Percentiles rank a stretch among this genome's conserved stretches.
These are phyloP conservation scores for Chaetomium olivaceum DNA, from an alignment of 2,329 filamentous ascomycete genomes.

Conservation along the genomic window DNA sequence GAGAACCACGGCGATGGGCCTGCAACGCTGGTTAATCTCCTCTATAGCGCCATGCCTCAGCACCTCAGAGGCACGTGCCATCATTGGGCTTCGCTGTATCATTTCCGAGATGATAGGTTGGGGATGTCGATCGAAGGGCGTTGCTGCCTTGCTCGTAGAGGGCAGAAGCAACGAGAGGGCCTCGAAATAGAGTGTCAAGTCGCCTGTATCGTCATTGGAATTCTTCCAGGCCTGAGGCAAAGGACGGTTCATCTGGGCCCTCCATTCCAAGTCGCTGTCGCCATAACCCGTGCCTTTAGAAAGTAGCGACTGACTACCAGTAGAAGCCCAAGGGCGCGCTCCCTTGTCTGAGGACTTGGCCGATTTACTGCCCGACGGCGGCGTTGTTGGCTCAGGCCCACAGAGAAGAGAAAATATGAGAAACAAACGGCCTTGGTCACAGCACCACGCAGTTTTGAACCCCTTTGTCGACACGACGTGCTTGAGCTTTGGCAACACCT, in stretches of 20 bases:
- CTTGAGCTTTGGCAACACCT: background rate
- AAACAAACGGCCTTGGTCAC: slow-evolving; percentile 31
- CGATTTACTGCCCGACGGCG: background rate
- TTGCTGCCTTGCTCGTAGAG: background rate
- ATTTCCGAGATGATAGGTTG: slow-evolving; percentile 25
- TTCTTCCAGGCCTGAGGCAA: background rate
- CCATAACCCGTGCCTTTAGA: slow-evolving; percentile 32
- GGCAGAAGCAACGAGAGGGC: slow-evolving; percentile 23
- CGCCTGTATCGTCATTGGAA: background rate
- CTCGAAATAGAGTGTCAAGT: slow-evolving; percentile 20
- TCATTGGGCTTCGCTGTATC: slow-evolving; percentile 33
- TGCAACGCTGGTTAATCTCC: slow-evolving; percentile 31
- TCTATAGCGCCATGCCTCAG: slow-evolving; percentile 34
- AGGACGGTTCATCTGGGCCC: background rate
- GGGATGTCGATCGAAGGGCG: background rate
- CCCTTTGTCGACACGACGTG: slow-evolving; percentile 1
- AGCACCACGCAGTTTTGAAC: slow-evolving; percentile 32
- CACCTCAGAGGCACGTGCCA: slow-evolving; percentile 32
- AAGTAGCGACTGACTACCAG: slow-evolving; percentile 14
- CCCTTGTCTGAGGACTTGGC: background rate
- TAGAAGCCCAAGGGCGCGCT: background rate
- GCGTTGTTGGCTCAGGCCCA: slow-evolving; percentile 18
- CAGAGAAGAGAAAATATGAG: slow-evolving; percentile 33
- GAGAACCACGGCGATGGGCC: slow-evolving; percentile 43
- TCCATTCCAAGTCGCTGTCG: background rate